Base-by-base conservation (phyloP, 2,329 filamentous ascomycete species). In the Dothideomycetidae sp. region DNA sequence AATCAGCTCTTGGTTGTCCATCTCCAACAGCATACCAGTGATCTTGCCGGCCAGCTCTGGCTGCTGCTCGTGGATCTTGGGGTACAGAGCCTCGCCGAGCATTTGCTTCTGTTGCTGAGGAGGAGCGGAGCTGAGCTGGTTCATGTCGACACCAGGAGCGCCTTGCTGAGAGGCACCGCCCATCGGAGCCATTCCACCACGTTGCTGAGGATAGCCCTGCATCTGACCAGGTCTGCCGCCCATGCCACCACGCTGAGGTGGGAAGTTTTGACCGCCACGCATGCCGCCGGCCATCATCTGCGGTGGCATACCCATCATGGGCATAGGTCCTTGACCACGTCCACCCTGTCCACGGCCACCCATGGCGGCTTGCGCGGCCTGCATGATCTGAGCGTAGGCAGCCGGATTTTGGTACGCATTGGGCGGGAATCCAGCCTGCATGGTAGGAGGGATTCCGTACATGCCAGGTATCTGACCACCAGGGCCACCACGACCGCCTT, bases 11-110 rank as follows among this genome's bases (percentile, higher is more conserved):
- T 71, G 60, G 65, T 96, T 96, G 54, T 96, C 90, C 90, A 98
- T 98, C 74, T 98, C 90, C 53, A 98, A 67, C 53, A 98, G 80
- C 90, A 98, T 98, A 66, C 90, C 90, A 44, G 90, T 98, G 62
- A 98, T 96, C 78, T 98, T 98, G 58, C 90, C 90, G 45, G 90
- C 90, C 54, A 98, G 72, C 53, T 94, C 86, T 43, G 85, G 81
- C 69, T 98, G 90, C 64, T 93, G 78, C 50, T 75, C 76, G 62
- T 86, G 78, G 55, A 98, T 96, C 80, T 96, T 98, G 57, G 90
- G 90, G 73, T 96, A 98, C 52, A 98, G 81, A 51, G 84, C 78
- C 68, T 98, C 90, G 60, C 90, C 90, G 39, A 98, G 77, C 63
- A 96, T 83, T 72, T 98, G 90, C 77, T 98, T 98, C 72, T 96